phyloP scores from a whole-genome alignment of 2,329 filamentous ascomycete genomes.

The Penicillium corylophilum region DNA sequence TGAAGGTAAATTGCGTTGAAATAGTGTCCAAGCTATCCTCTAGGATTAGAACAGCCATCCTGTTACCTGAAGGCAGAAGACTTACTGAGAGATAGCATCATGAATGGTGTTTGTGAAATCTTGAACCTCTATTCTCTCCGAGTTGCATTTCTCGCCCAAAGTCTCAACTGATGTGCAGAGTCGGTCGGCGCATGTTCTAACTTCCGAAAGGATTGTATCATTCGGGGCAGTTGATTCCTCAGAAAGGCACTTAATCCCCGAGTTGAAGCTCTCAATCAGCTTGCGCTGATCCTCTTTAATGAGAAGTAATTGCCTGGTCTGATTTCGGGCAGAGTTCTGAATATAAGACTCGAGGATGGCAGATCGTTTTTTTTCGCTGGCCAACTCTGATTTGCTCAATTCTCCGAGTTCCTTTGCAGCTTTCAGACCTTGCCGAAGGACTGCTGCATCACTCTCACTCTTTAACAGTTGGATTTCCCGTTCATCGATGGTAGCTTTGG shows the following conservation, averaged over 20 bases:
- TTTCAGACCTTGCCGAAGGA: slow-evolving; percentile 27
- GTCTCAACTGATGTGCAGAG: slow-evolving; percentile 15
- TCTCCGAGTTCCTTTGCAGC: slow-evolving; percentile 22
- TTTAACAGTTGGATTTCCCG: slow-evolving; percentile 22
- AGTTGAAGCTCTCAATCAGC: slow-evolving; percentile 20
- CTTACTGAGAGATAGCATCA: slow-evolving; percentile 27
- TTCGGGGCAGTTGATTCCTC: slow-evolving; percentile 14
- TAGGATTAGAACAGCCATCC: neutral
- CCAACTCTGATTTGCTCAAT: slow-evolving; percentile 20
- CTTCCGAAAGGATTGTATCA: slow-evolving; percentile 10
- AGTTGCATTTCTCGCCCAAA: slow-evolving; percentile 16
- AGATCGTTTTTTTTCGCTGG: slow-evolving; percentile 31
- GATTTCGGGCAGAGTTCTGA: slow-evolving; percentile 22
- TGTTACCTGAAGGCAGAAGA: neutral
- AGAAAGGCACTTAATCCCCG: slow-evolving; percentile 15
- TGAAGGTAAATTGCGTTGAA: slow-evolving; percentile 11
- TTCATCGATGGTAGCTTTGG: slow-evolving; percentile 14
- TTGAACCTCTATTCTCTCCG: slow-evolving; percentile 17
- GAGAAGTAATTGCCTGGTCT: slow-evolving; percentile 20
- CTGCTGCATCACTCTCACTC: slow-evolving; percentile 15
- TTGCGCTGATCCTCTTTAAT: slow-evolving; percentile 26
- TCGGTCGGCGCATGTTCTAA: slow-evolving; percentile 15
- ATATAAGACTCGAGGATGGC: slow-evolving; percentile 35
- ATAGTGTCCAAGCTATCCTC: slow-evolving; percentile 23
- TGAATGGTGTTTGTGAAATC: slow-evolving; percentile 17